Conservation (phyloP, 768 basidiomycete genomes). For the Macrocybe gigantea region DNA sequence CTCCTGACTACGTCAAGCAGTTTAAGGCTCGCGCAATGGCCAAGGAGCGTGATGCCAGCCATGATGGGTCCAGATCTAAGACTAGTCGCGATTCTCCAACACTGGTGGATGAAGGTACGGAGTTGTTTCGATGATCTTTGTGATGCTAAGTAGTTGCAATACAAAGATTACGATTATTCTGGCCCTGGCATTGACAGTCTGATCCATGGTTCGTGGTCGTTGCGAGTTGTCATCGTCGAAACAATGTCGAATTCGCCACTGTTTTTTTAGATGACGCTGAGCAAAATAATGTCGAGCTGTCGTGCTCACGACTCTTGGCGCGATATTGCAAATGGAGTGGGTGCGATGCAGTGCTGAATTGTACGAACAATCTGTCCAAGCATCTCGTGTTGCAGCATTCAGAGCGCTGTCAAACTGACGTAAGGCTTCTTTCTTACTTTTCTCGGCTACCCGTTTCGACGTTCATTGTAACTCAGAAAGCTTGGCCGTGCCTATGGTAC, state of each 20-base stretch:
- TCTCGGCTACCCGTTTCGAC: background rate
- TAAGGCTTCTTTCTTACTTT: constrained; percentile 6
- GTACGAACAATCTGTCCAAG: constrained; percentile 36
- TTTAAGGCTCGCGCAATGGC: constrained; percentile 3
- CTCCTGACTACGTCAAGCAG: constrained; percentile 20
- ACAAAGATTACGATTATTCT: constrained; percentile 11
- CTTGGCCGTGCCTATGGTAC: constrained; percentile 50
- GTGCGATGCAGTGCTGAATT: constrained; percentile 53
- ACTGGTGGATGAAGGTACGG: constrained; percentile 16
- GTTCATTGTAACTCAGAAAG: constrained; percentile 6
- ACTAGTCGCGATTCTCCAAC: background rate
- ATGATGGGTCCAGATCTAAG: too few species aligned
- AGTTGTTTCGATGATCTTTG: constrained; percentile 2
- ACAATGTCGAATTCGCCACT: background rate
- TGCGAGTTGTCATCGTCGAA: background rate
- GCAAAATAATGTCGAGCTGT: constrained; percentile 36
- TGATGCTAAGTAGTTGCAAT: constrained; percentile 9
- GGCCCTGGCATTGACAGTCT: constrained; percentile 9
- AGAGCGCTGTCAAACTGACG: constrained; percentile 9
- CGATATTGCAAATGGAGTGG: constrained; percentile 53
- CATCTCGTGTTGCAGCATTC: constrained; percentile 30
- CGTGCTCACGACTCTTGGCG: constrained; percentile 41
- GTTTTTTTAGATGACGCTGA: constrained; percentile 33
- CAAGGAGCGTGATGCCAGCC: too few species aligned
- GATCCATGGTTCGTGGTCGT: constrained; percentile 9